These are phyloP conservation scores for Cyclaneusma minus DNA, from an alignment of 2,329 filamentous ascomycete genomes.

Conservation along the genomic window DNA sequence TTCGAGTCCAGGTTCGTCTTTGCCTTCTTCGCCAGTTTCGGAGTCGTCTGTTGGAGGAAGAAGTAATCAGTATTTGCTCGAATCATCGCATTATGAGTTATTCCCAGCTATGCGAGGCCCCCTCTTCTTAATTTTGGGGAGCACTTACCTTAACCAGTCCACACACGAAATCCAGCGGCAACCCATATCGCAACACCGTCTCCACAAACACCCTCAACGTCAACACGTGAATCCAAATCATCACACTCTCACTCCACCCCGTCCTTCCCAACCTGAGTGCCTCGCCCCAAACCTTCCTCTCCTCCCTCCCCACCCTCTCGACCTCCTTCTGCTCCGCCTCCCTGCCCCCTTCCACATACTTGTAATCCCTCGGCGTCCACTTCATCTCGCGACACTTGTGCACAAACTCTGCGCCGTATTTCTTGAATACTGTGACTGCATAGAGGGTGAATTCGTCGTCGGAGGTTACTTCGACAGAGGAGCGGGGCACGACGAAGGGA, in stretches of 20 bases:
- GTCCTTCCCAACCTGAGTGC: conserved; percentile 73
- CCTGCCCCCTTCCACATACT: conserved; percentile 75
- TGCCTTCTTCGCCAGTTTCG: conserved; percentile 69
- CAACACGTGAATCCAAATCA: conserved; percentile 90
- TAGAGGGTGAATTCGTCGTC: conserved; percentile 86
- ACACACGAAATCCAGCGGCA: conserved; percentile 80
- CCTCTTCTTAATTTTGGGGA: not conserved
- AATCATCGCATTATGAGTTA: too few relatives aligned
- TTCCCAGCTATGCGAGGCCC: too few relatives aligned
- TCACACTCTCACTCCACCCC: conserved; percentile 91
- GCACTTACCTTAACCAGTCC: conserved; percentile 64
- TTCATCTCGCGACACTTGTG: conserved; percentile 86
- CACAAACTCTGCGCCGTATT: conserved; percentile 71
- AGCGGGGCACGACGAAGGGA: conserved; percentile 88
- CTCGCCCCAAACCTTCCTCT: conserved; percentile 86
- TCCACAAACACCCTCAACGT: conserved; percentile 91
- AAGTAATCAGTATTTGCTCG: too few relatives aligned
- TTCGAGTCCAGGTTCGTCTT: conserved; percentile 65
- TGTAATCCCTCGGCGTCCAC: conserved; percentile 91
- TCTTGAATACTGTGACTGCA: conserved; percentile 87
- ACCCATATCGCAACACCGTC: conserved; percentile 87
- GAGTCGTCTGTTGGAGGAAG: conserved; percentile 44
- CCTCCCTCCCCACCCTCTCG: conserved; percentile 66
- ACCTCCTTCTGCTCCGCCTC: conserved; percentile 84
- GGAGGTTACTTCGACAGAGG: conserved; percentile 60